Conservation (phyloP, 164 flowering plant genomes). For the Berberis thunbergii region DNA sequence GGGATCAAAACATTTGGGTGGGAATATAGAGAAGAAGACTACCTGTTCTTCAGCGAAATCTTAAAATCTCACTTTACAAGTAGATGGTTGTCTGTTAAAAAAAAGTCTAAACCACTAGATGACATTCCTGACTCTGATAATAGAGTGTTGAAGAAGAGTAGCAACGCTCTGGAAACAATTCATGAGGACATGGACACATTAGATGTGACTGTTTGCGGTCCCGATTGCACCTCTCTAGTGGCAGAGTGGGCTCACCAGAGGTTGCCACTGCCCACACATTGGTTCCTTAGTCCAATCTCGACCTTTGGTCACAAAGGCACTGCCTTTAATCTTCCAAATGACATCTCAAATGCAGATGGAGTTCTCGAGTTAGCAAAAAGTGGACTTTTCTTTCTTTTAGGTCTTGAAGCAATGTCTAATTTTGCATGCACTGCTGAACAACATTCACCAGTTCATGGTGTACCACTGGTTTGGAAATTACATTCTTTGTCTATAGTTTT, state of each 20-base stretch:
- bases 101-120: constrained; percentile 25
- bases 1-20: constrained; percentile 26
- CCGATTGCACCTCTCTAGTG: constrained; percentile 21
- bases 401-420: constrained; percentile 58
- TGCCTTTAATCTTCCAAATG: constrained; percentile 9
- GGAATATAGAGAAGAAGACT: constrained; percentile 56
- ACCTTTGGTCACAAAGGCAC: constrained; percentile 21
- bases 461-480: constrained; percentile 83
- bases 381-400: constrained; percentile 78
- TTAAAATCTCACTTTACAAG: constrained; percentile 52
- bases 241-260: constrained; percentile 84
- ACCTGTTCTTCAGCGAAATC: constrained; percentile 26
- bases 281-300: constrained; percentile 87
- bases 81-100: constrained; percentile 63
- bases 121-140: constrained; percentile 7
- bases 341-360: constrained; percentile 6
- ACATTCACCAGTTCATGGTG: constrained; percentile 30
- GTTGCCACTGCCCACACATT: constrained; percentile 80
- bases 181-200: constrained; percentile 50
- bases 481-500: constrained; percentile 69
- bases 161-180: constrained; percentile 52
- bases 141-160: constrained; percentile 12
- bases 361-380: constrained; percentile 42
- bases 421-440: constrained; percentile 20
- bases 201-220: constrained; percentile 11